Percentiles rank a stretch among this genome's conserved stretches.
Conservation (phyloP, 2,329 filamentous ascomycete genomes). For the Dactylellina sp. region DNA sequence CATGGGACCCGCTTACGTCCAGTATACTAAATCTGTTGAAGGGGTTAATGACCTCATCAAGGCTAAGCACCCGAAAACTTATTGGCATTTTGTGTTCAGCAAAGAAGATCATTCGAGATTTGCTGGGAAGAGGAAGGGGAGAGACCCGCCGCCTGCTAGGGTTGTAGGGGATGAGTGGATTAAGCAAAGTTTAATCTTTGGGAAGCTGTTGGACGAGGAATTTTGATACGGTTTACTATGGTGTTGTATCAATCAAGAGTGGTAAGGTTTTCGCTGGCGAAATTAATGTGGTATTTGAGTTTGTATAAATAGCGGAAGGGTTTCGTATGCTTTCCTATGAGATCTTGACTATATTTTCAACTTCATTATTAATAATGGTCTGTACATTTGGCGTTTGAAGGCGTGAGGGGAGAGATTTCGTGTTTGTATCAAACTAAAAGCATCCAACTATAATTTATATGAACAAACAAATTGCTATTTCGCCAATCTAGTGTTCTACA, state of each 20-base stretch:
- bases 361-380: neutral
- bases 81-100: slow-evolving; percentile 55
- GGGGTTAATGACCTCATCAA: slow-evolving; percentile 63
- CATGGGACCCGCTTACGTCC: slow-evolving; percentile 18
- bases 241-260: neutral
- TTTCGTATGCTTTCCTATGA: neutral
- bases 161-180: slow-evolving; percentile 87
- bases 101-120: slow-evolving; percentile 57
- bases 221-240: slow-evolving; percentile 2
- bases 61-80: slow-evolving; percentile 26
- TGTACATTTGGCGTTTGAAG: slow-evolving; percentile 4
- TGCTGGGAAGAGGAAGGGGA: slow-evolving; percentile 66
- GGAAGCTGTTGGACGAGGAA: slow-evolving; percentile 75
- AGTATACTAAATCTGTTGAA: slow-evolving; percentile 70
- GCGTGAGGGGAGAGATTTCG: neutral
- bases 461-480: too few species aligned
- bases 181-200: slow-evolving; percentile 90
- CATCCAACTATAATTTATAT: too few species aligned
- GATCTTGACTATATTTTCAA: neutral
- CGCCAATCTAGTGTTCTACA: too few species aligned
- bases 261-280: neutral
- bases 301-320: neutral
- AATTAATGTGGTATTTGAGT: neutral
- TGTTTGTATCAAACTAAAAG: neutral
- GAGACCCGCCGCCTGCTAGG: slow-evolving; percentile 67